phyloP scores from a whole-genome alignment of 1,139 yeast genomes.

The Geotrichum bryndzae region DNA sequence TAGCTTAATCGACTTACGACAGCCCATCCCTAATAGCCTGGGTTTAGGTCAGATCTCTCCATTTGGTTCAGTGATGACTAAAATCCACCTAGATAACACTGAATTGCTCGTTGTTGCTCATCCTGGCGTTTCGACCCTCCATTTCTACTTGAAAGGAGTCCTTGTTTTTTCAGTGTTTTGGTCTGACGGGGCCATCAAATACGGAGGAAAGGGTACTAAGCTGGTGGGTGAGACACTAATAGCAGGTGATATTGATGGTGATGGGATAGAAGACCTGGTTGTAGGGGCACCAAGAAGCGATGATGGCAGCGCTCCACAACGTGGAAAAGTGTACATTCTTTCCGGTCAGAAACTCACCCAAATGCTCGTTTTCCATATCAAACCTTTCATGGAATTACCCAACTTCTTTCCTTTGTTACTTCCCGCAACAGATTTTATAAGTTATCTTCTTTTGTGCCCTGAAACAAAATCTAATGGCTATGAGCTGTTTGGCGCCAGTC shows the following conservation, averaged over 20 bases:
- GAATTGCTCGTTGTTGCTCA: conserved; percentile 31
- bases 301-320: conserved; percentile 31
- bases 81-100: conserved; percentile 21
- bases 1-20: background rate
- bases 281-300: conserved; percentile 43
- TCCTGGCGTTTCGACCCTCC: conserved; percentile 35
- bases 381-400: background rate
- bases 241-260: conserved; percentile 35
- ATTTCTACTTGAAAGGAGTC: conserved; percentile 28
- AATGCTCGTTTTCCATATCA: conserved; percentile 13
- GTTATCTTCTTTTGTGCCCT: conserved; percentile 10
- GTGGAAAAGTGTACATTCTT: conserved; percentile 40
- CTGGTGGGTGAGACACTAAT: conserved; percentile 33
- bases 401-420: background rate
- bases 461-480: conserved; percentile 16
- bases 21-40: background rate
- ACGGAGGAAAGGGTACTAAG: conserved; percentile 41
- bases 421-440: conserved; percentile 13
- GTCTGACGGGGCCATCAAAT: conserved; percentile 23
- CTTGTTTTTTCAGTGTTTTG: conserved; percentile 23
- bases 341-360: conserved; percentile 33
- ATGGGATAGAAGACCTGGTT: conserved; percentile 40
- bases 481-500: conserved; percentile 27
- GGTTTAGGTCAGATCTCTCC: conserved; percentile 20
- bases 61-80: conserved; percentile 32